Evolutionary conservation across 1,139 yeast genomes (phyloP), one percentile per base, ranked within the genome.

Genomic region (Yamadazyma pseudoaaseri): DNA sequence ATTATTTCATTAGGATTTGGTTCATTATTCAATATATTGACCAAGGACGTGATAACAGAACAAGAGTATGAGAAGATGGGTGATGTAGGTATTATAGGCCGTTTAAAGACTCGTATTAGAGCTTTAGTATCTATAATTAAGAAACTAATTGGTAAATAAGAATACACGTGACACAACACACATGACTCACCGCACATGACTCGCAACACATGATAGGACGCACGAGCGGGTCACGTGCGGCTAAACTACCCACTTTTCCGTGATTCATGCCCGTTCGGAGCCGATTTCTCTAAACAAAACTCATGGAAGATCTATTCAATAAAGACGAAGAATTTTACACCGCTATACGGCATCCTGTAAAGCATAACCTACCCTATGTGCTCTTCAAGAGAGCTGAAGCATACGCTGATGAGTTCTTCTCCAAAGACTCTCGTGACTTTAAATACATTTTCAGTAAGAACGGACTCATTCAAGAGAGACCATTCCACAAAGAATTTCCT

Each of bases 1-100:
- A 84, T 89, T 8, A 84, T 92, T 85, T 90, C 98, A 0, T 64
- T 92, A 41, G 81, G 92, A 0, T 92, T 90, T 62, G 98, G 98
- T 3, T 78, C 94, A 0, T 53, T 90, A 6, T 89, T 81, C 63
- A 90, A 92, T 50, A 65, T 90, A 37, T 56, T 92, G 28, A 79
- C 83, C 14, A 86, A 90, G 51, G 73, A 79, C 48, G 76, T 86
- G 6, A 81, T 89, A 1, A 79, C 95, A 0, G 87, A 85, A 45
- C 85, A 79, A 36, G 92, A 86, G 42, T 80, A 83, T 12, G 92
- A 83, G 45, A 44, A 45, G 30, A 36, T 56, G 6, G n/a, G 12
- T 12, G 12, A 8, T 7, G 25, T 6, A 9, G 13, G 25, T 22
- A 6, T 11, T 11, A 12, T n/a, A 6, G n/a, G 12, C 7, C n/a